Conservation (phyloP, 805 yeast species). For the Candida boleticola region DNA sequence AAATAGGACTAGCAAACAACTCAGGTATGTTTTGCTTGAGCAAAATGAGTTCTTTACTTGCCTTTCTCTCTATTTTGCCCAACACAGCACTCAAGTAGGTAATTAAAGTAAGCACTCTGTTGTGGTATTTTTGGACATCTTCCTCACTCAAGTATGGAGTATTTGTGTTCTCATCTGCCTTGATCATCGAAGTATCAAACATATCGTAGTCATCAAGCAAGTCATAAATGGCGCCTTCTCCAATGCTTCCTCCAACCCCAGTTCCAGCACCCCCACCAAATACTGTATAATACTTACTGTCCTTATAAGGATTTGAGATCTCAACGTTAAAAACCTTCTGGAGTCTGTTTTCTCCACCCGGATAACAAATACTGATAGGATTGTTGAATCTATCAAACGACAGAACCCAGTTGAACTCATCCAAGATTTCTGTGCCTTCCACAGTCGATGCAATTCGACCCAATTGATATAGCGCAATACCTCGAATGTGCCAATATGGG, state of each 20-base stretch:
- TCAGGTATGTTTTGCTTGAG: constrained; percentile 51
- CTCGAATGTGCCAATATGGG: constrained; percentile 57
- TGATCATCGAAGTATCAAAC: constrained; percentile 4
- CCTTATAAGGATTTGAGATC: constrained; percentile 23
- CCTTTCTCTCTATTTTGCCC: constrained; percentile 47
- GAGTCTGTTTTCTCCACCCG: constrained; percentile 8
- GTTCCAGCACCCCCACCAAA: constrained; percentile 12
- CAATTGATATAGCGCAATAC: constrained; percentile 73
- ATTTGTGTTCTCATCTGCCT: background rate
- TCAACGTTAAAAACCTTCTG: constrained; percentile 16
- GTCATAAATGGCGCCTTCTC: background rate
- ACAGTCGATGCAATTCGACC: constrained; percentile 71
- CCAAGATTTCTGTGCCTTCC: constrained; percentile 83
- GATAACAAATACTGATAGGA: constrained; percentile 20
- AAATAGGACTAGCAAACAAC: constrained; percentile 52
- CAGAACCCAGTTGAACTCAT: constrained; percentile 70
- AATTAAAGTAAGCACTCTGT: constrained; percentile 31
- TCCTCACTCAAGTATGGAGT: constrained; percentile 4
- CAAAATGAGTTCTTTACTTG: constrained; percentile 55
- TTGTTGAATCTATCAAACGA: constrained; percentile 16
- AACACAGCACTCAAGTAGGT: constrained; percentile 49
- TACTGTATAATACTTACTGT: constrained; percentile 22
- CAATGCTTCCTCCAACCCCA: background rate
- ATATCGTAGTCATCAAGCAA: background rate
- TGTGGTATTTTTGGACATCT: constrained; percentile 3